These are phyloP conservation scores for Naematelia aurantialba DNA, from an alignment of 768 basidiomycete species.

Conservation along the genomic window DNA sequence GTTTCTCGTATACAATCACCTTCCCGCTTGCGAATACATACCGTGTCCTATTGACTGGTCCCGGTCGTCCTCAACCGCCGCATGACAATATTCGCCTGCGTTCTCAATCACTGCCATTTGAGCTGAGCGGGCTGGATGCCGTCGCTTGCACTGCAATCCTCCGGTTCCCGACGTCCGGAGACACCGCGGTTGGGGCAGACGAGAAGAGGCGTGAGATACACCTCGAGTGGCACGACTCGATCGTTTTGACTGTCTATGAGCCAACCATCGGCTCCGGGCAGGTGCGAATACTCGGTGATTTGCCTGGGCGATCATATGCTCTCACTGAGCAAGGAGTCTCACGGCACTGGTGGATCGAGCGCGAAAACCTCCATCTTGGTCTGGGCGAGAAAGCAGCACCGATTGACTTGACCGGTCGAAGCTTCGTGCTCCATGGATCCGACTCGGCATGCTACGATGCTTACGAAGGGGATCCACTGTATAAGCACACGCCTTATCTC, in stretches of 20 bases:
- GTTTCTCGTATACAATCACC: conserved; percentile 34
- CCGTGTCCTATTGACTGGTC: conserved; percentile 31
- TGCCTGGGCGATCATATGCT: conserved; percentile 33
- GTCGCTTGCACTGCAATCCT: conserved; percentile 21
- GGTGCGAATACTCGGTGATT: conserved; percentile 26
- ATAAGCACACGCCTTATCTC: conserved; percentile 49
- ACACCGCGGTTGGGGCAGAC: conserved; percentile 12
- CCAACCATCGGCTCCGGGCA: conserved; percentile 7
- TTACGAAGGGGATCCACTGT: conserved; percentile 43
- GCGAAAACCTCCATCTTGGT: conserved; percentile 36
- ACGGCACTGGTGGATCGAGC: conserved; percentile 28
- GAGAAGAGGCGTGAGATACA: conserved; percentile 20
- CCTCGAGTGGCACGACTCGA: conserved; percentile 29
- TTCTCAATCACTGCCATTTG: conserved; percentile 13
- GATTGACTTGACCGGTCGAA: conserved; percentile 33
- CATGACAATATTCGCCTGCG: conserved; percentile 38
- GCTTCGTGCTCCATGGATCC: conserved; percentile 33
- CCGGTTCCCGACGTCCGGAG: conserved; percentile 14
- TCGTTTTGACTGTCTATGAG: conserved; percentile 29
- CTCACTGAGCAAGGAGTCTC: conserved; percentile 38
- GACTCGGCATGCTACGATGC: conserved; percentile 45
- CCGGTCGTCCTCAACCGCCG: conserved; percentile 37
- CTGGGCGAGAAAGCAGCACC: conserved; percentile 46
- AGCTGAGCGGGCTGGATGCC: conserved; percentile 19
- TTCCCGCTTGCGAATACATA: conserved; percentile 36